Evolutionary conservation across 352 stramenopile species (phyloP), one percentile per base, ranked within the genome.

Genomic region (Elongisporangium undulatum): DNA sequence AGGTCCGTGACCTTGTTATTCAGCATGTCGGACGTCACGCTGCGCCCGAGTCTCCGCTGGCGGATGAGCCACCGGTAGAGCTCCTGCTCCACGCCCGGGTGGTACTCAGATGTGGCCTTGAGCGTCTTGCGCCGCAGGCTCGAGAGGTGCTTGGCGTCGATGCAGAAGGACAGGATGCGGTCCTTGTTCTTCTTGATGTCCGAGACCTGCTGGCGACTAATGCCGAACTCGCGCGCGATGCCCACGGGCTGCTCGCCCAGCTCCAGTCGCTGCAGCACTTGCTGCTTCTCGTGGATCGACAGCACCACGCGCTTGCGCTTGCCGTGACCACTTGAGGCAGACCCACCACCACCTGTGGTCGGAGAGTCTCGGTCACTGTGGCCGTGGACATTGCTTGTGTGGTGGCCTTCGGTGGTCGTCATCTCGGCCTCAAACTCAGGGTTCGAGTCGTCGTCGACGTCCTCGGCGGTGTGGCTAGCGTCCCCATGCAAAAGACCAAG

Each of bases 131-230:
- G 77, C 45, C 75, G 77, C 55, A 94, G 67, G 21, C 69, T 90
- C 1, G 76, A 82, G 26, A 90, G 62, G 55, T 92, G 81, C 55
- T 90, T 89, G 53, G 82, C 85, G 53, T 94, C 79, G 3, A 81
- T 65, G 49, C 85, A 94, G 49, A 89, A 91, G 51, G 77, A 71
- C 58, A 94, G 56, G 57, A 94, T 94, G 34, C 85, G 72, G 9
- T 88, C 79, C 45, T 72, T 72, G 72, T 94, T 94, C 65, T 92
- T 94, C 70, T 94, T 94, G 60, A 94, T 92, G 62, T 94, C 85
- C 16, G 82, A 92, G 10, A 94, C 77, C 63, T 94, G 85, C 63
- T 94, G 85, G 1, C 85, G 76, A 49, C 75, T 89, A 62, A 94
- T 94, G 38, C 74, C 79, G 58, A 89, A 89, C 21, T 71, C 56